Conservation (phyloP, 306 rosid species). For the Casuarina glauca region DNA sequence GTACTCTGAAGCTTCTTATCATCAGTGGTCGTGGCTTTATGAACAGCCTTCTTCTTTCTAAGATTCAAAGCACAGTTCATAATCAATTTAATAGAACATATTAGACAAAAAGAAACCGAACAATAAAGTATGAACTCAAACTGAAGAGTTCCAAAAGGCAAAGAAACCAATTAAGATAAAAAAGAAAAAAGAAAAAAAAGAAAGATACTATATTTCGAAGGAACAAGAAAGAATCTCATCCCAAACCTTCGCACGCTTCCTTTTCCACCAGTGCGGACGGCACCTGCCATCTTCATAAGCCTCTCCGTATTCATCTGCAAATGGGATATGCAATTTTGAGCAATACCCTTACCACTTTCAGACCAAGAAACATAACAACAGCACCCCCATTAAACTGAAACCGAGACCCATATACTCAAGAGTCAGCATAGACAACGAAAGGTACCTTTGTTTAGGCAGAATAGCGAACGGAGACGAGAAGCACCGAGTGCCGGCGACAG, state of each 20-base stretch:
- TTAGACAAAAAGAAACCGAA: background rate
- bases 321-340: background rate
- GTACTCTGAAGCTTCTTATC: constrained; percentile 13
- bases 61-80: background rate
- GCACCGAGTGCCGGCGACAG: background rate
- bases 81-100: background rate
- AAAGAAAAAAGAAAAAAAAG: too few relatives aligned
- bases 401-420: background rate
- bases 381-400: background rate
- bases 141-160: background rate
- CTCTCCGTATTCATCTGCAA: constrained; percentile 53
- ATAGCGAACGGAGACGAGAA: background rate
- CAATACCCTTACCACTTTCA: background rate
- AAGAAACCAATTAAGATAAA: background rate
- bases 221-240: background rate
- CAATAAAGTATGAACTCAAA: background rate
- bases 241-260: constrained; percentile 60
- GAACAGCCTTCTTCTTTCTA: constrained; percentile 13
- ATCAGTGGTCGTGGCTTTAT: constrained; percentile 5
- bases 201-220: background rate
- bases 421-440: background rate
- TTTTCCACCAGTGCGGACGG: constrained; percentile 68
- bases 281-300: constrained; percentile 68
- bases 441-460: background rate
- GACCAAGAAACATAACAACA: background rate